Evolutionary conservation across 2,329 filamentous ascomycete species (phyloP).

Genomic region (Hymenoscyphus fructigenus): DNA sequence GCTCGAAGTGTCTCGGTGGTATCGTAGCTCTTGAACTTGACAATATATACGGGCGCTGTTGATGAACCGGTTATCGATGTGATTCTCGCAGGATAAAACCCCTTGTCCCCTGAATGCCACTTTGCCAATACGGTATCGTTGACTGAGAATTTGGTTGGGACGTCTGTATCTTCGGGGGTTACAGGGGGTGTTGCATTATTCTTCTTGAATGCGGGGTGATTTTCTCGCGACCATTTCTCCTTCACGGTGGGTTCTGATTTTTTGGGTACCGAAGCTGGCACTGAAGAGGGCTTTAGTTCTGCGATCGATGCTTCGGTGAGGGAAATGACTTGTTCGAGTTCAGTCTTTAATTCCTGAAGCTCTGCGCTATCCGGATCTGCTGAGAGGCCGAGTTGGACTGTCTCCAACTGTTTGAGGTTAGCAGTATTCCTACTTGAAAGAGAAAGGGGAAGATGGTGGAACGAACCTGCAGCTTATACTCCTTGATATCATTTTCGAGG

Average conservation of each 20-base stretch:
- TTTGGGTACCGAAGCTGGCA: slow-evolving; percentile 39
- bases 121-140: slow-evolving; percentile 90
- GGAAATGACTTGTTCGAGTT: slow-evolving; percentile 79
- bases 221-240: slow-evolving; percentile 77
- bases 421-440: background rate
- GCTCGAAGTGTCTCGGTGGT: slow-evolving; percentile 78
- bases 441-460: background rate
- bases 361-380: slow-evolving; percentile 79
- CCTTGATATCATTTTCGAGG: slow-evolving; percentile 51
- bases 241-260: slow-evolving; percentile 54
- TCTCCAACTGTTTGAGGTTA: slow-evolving; percentile 61
- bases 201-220: slow-evolving; percentile 74
- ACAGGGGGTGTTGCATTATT: slow-evolving; percentile 46
- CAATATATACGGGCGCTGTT: slow-evolving; percentile 87
- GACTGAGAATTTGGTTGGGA: slow-evolving; percentile 67
- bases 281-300: slow-evolving; percentile 65
- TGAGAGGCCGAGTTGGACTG: slow-evolving; percentile 72
- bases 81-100: slow-evolving; percentile 89
- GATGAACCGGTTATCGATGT: slow-evolving; percentile 90
- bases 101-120: slow-evolving; percentile 85
- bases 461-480: slow-evolving; percentile 57
- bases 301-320: slow-evolving; percentile 78
- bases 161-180: slow-evolving; percentile 47
- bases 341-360: slow-evolving; percentile 72
- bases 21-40: slow-evolving; percentile 91